Percentiles rank a stretch among this genome's conserved stretches.
phyloP scores from a whole-genome alignment of 1,284 basidiomycete species.

The Inonotus hispidus region DNA sequence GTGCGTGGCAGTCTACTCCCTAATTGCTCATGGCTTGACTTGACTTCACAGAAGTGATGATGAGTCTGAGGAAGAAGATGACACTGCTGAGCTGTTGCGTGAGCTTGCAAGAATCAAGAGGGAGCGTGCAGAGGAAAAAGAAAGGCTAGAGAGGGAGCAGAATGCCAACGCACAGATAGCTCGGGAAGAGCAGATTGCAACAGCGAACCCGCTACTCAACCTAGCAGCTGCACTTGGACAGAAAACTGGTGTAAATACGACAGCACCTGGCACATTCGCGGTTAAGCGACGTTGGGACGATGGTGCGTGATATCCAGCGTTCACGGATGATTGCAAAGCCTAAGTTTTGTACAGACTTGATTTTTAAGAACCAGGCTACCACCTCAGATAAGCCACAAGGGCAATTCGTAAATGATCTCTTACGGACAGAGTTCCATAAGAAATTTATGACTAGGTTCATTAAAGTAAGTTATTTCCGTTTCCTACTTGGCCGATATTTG shows the following conservation, averaged over 20 bases:
- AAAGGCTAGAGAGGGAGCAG: slow-evolving; percentile 72
- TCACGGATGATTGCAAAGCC: neutral
- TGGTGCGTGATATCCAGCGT: slow-evolving; percentile 44
- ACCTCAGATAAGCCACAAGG: slow-evolving; percentile 60
- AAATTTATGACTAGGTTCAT: slow-evolving; percentile 79
- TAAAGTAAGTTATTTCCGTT: slow-evolving; percentile 40
- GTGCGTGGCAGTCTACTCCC: slow-evolving; percentile 28
- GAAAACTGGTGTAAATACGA: slow-evolving; percentile 62
- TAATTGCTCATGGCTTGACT: slow-evolving; percentile 2
- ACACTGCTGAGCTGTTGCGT: slow-evolving; percentile 86
- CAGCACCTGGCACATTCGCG: slow-evolving; percentile 77
- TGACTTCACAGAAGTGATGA: slow-evolving; percentile 34
- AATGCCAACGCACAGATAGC: slow-evolving; percentile 58
- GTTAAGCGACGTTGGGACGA: slow-evolving; percentile 96
- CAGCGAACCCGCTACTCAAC: slow-evolving; percentile 81
- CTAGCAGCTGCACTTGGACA: slow-evolving; percentile 84
- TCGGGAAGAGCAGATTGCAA: slow-evolving; percentile 79
- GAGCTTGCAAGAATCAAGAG: slow-evolving; percentile 95
- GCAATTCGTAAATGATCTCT: slow-evolving; percentile 88
- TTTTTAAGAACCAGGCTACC: slow-evolving; percentile 96
- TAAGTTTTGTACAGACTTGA: slow-evolving; percentile 56
- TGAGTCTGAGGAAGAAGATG: slow-evolving; percentile 66
- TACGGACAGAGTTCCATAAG: slow-evolving; percentile 89
- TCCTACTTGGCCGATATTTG: neutral
- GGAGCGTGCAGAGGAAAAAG: slow-evolving; percentile 90